Evolutionary conservation across 2,329 filamentous ascomycete genomes (phyloP), one percentile per base, ranked within the genome.

Genomic region (Cercospora sp.): DNA sequence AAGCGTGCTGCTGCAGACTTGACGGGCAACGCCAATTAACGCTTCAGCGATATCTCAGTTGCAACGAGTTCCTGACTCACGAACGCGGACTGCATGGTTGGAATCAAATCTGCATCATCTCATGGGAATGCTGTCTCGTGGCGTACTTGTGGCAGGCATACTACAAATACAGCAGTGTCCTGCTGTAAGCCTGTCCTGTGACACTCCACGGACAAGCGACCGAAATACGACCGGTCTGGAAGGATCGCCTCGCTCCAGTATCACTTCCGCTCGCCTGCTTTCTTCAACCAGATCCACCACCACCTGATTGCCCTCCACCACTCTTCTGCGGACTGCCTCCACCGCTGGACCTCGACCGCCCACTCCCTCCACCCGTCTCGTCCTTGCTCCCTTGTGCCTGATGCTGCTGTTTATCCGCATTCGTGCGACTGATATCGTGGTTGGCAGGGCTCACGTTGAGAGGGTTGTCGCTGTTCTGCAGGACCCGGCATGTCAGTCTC

Each of bases 391-490:
- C 69, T 77, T 82, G 73, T 68, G 82, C 81, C 71, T 84, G 76
- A 30, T 55, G 45, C 69, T 77, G 68, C 7, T 69, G 71, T 73
- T 74, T 78, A 77, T 72, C 73, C 13, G 73, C 69, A 77, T 82
- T 72, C 69, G 82, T 81, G 71, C 84, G 76, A 72, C 84, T 88
- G 18, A 89, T 80, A 0, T 87, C 85, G 58, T 79, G 81, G 75
- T 91, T 90, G 20, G 86, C 87, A 0, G 87, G 86, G 71, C 86
- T 88, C 26, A 86, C 85, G 58, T 89, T 83, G 53, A 90, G 73
- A 5, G 87, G 85, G 72, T 86, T 85, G 36, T 78, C 78, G 20
- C 26, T 75, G 71, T 71, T 80, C 70, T 73, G 68, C 45, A n/a
- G 4, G 8, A 62, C 33, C 36, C 67, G 26, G 26, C 53, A 57